These are phyloP conservation scores for Cyberlindnera samutprakarnensis DNA, from an alignment of 805 yeast genomes.

Conservation along the genomic window DNA sequence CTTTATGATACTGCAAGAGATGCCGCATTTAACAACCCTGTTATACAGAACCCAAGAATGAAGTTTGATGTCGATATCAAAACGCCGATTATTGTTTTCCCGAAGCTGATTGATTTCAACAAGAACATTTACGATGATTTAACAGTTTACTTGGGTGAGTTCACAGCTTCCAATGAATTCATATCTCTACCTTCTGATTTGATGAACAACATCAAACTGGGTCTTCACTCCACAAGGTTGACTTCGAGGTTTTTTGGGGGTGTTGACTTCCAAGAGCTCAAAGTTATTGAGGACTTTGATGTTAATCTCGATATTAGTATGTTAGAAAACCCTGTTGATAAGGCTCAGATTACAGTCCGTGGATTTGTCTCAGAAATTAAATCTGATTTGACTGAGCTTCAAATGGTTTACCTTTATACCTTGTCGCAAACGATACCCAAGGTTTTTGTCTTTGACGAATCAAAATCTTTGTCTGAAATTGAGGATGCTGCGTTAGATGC, in stretches of 20 bases:
- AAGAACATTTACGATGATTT: constrained; percentile 47
- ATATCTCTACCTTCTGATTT: constrained; percentile 22
- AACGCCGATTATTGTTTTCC: constrained; percentile 82
- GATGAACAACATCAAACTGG: constrained; percentile 55
- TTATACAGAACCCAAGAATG: constrained; percentile 49
- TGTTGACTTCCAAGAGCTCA: constrained; percentile 33
- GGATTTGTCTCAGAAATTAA: constrained; percentile 61
- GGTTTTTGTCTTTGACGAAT: constrained; percentile 42
- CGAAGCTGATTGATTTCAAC: constrained; percentile 41
- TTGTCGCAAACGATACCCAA: constrained; percentile 47
- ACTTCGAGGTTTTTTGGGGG: constrained; percentile 50
- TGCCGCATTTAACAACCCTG: constrained; percentile 80
- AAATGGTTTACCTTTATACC: constrained; percentile 49
- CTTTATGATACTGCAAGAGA: constrained; percentile 87
- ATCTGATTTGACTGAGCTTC: constrained; percentile 65
- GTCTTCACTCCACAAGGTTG: constrained; percentile 66
- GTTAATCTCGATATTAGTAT: constrained; percentile 53
- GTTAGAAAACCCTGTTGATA: constrained; percentile 30
- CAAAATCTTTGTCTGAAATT: constrained; percentile 39
- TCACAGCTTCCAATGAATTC: constrained; percentile 62
- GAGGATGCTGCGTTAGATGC: constrained; percentile 62
- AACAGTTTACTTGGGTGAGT: constrained; percentile 75
- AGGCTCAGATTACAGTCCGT: constrained; percentile 42
- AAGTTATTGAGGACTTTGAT: constrained; percentile 61
- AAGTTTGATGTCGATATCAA: constrained; percentile 63